phyloP scores from a whole-genome alignment of 2,329 filamentous ascomycete genomes.

The Pseudogymnoascus sp. region DNA sequence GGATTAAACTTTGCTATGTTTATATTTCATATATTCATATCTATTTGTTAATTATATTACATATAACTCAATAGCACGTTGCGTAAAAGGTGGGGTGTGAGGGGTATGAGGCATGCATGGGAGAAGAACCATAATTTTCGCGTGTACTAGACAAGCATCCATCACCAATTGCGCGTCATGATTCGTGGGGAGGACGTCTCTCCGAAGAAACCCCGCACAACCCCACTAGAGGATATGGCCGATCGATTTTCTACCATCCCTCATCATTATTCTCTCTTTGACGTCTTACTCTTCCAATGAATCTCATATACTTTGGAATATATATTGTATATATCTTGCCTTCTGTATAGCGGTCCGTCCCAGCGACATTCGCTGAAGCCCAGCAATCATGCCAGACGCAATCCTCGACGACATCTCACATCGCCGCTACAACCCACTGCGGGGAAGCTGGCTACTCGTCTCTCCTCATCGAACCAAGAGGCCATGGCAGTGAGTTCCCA shows the following conservation, averaged over 20 bases:
- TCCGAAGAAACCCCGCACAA: background rate
- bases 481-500: constrained; percentile 77
- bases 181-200: background rate
- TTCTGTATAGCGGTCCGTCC: background rate
- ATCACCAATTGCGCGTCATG: background rate
- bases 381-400: constrained; percentile 55
- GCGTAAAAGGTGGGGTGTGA: background rate
- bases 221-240: background rate
- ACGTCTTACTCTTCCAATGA: background rate
- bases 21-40: background rate
- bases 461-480: constrained; percentile 94
- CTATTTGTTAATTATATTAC: background rate
- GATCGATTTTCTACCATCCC: background rate
- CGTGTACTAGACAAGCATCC: background rate
- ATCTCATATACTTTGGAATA: background rate
- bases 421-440: constrained; percentile 83
- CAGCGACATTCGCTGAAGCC: background rate
- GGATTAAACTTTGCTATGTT: background rate
- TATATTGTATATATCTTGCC: background rate
- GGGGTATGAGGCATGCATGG: background rate
- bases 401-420: constrained; percentile 95
- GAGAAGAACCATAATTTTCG: background rate
- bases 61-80: background rate
- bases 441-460: constrained; percentile 85
- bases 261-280: background rate